Conservation (phyloP, 805 yeast species). For the Monosporozyma solicola region DNA sequence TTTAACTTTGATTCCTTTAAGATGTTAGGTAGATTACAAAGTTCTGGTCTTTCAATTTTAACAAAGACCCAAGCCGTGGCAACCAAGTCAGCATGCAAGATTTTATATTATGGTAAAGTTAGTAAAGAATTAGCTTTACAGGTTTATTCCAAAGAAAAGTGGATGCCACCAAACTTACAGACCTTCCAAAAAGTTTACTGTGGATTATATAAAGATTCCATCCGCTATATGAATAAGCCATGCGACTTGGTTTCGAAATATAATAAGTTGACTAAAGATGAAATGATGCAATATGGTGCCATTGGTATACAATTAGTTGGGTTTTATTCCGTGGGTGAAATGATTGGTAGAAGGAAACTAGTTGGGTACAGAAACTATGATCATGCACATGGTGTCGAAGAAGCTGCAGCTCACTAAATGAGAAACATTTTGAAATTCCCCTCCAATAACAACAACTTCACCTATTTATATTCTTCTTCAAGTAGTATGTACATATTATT, state of each 20-base stretch:
- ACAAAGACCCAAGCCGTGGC: conserved; percentile 26
- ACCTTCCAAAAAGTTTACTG: conserved; percentile 73
- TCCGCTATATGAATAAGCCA: conserved; percentile 49
- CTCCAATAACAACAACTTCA: neutral
- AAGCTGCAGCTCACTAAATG: neutral
- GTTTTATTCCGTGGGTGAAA: conserved; percentile 89
- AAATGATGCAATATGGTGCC: conserved; percentile 58
- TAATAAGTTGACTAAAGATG: conserved; percentile 42
- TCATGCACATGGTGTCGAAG: conserved; percentile 2
- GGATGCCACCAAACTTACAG: conserved; percentile 78
- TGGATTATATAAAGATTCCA: conserved; percentile 38
- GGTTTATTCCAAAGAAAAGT: conserved; percentile 84
- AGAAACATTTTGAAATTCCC: neutral
- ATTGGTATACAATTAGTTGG: conserved; percentile 80
- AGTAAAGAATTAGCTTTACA: conserved; percentile 42
- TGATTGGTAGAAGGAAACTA: conserved; percentile 88
- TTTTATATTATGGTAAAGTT: conserved; percentile 68
- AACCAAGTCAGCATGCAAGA: conserved; percentile 42
- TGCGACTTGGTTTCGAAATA: conserved; percentile 42
- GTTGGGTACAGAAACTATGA: conserved; percentile 61
- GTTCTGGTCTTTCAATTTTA: conserved; percentile 18
- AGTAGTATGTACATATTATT: conserved; percentile 1
- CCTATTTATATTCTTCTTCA: neutral
- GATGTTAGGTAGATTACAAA: conserved; percentile 26
- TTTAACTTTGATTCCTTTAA: no score